Evolutionary conservation across 2,329 filamentous ascomycete species (phyloP).

Genomic region (Epichloe sibirici): DNA sequence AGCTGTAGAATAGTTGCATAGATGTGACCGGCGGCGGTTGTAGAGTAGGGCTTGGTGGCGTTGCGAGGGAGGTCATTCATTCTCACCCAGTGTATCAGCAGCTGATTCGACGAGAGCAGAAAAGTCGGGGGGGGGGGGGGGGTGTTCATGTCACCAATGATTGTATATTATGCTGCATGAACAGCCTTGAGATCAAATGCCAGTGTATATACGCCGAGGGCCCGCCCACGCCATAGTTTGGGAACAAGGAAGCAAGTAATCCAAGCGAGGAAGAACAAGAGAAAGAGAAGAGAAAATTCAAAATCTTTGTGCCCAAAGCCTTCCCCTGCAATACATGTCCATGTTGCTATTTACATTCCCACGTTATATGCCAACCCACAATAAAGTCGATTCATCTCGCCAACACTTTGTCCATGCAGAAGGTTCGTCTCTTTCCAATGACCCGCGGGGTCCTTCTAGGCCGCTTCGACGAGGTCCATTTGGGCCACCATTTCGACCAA

Average conservation of each 20-base stretch:
- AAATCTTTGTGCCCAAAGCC: background rate
- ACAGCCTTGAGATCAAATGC: too few species aligned
- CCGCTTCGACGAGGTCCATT: slow-evolving; percentile 7
- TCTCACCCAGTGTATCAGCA: background rate
- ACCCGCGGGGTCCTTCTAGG: slow-evolving; percentile 14
- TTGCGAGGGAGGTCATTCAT: background rate
- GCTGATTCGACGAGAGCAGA: background rate
- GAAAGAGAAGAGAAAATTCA: background rate
- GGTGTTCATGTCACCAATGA: background rate
- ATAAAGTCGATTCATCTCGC: too few species aligned
- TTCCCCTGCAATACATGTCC: background rate
- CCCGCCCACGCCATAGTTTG: too few species aligned
- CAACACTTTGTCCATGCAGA: too few species aligned
- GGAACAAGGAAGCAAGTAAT: too few species aligned
- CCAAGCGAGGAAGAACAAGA: background rate
- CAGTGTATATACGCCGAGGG: too few species aligned
- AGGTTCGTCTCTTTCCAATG: slow-evolving; percentile 14
- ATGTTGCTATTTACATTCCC: too few species aligned
- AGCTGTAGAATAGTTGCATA: slow-evolving; percentile 1
- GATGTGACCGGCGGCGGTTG: background rate
- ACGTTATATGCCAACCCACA: too few species aligned
- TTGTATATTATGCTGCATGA: background rate
- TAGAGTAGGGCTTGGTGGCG: background rate
- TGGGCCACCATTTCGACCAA: slow-evolving; percentile 11
- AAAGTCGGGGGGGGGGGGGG: too few species aligned